Evolutionary conservation across 495 filamentous ascomycete species (phyloP), one percentile per base, ranked within the genome.

Genomic region (Tuber umbilicatum): DNA sequence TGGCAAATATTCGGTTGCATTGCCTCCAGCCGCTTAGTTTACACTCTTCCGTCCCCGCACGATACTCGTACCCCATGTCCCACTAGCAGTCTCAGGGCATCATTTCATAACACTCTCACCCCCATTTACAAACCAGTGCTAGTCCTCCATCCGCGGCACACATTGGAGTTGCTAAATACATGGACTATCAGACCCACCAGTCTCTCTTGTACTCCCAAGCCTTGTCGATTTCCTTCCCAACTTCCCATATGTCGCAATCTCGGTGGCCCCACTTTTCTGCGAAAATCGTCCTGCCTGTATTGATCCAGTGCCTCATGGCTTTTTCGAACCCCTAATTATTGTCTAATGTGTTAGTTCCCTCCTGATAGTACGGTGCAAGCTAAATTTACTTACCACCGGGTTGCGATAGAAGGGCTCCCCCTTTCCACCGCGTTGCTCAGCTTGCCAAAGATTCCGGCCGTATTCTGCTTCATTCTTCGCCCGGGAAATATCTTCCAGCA

Each of bases 321-420:
- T 83, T 83, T 21, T 87, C 85, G 73, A 90, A 87, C 1, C 76
- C 76, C 74, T 78, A 37, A 7, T 42, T 14, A 6, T 21, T 38
- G 6, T 74, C n/a, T 50, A 16, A 27, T 27, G 31, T 60, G 50
- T 14, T n/a, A 12, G 19, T 21, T 0, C 9, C 23, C 42, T 19
- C 1, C 1, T 2, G n/a, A 0, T 31, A 37, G 37, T 38, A 9
- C 21, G 23, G 19, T 5, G 2, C 35, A 38, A 19, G 64, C 31
- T 9, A 6, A 17, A 42, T 27, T 45, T 60, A 69, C 70, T 17
- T 3, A 88, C 89, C 14, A 79, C 84, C 0, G 85, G 77, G 72
- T 88, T 84, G 71, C 89, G 84, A 78, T 89, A 89, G 69, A 86
- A 91, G 7, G 87, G 87, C 78, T 91, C 89, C 5, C 89, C 89